phyloP scores from a whole-genome alignment of 345 rosid species.

The Eucalyptus virginea region DNA sequence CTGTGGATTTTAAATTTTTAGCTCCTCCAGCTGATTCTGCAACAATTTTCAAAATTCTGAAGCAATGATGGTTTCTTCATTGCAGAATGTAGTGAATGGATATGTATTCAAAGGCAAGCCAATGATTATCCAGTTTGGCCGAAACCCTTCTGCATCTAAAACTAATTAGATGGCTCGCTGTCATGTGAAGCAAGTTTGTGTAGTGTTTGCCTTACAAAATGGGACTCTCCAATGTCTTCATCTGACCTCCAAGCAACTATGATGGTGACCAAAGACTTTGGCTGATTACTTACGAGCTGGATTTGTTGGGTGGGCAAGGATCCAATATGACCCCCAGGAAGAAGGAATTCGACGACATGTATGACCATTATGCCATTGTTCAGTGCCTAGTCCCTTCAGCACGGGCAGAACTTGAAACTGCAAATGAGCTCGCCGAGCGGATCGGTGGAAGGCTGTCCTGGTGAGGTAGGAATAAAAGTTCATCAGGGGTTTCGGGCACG shows the following conservation, averaged over 20 bases:
- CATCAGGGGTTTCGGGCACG: background rate
- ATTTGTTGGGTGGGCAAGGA: background rate
- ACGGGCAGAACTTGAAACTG: background rate
- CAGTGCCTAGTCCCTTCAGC: background rate
- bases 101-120: constrained; percentile 81
- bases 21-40: background rate
- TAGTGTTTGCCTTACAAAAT: background rate
- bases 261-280: background rate
- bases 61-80: background rate
- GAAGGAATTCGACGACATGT: background rate
- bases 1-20: background rate
- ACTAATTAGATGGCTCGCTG: background rate
- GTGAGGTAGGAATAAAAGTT: background rate
- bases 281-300: background rate
- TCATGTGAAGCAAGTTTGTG: background rate
- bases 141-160: constrained; percentile 52
- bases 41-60: background rate
- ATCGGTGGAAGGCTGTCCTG: background rate
- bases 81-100: constrained; percentile 84
- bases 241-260: background rate
- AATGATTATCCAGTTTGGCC: constrained; percentile 85
- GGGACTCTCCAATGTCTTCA: background rate
- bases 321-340: background rate
- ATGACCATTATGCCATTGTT: background rate
- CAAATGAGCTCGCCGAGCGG: background rate